Conservation (phyloP, 2,329 filamentous ascomycete species). For the Trichoderma brevicompactum region DNA sequence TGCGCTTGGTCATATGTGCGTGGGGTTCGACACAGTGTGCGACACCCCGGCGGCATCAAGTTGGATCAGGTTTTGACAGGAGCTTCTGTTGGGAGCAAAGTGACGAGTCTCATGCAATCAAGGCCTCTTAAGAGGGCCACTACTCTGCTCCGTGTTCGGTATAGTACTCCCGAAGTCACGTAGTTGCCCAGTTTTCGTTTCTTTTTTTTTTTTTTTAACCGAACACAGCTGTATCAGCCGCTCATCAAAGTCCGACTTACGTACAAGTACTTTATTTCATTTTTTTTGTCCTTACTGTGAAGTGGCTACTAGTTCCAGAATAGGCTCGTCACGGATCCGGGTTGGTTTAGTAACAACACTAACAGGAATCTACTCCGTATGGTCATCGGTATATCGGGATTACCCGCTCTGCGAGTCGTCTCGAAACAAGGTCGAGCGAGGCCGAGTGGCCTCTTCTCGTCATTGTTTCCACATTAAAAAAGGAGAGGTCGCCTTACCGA, state of each 20-base stretch:
- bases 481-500: constrained; percentile 26
- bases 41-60: neutral
- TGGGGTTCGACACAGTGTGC: constrained; percentile 5
- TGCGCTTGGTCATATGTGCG: neutral
- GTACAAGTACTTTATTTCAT: neutral
- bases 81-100: constrained; percentile 17
- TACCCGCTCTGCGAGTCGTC: constrained; percentile 23
- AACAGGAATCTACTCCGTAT: constrained; percentile 15
- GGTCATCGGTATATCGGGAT: constrained; percentile 23
- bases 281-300: neutral
- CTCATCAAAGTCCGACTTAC: neutral
- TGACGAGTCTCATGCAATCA: constrained; percentile 26
- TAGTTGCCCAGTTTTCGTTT: neutral
- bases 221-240: neutral
- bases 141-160: constrained; percentile 1
- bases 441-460: constrained; percentile 10
- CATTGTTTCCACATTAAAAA: constrained; percentile 27
- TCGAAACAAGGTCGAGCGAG: neutral
- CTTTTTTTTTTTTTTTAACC: too few species aligned
- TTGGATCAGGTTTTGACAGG: constrained; percentile 10
- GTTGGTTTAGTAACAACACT: constrained; percentile 19
- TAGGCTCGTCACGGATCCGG: neutral
- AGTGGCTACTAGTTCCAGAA: neutral
- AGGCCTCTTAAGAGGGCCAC: neutral
- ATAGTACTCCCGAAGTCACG: neutral